Evolutionary conservation across 768 basidiomycete genomes (phyloP), one percentile per base, ranked within the genome.

Genomic region (Calocybe cyanea): DNA sequence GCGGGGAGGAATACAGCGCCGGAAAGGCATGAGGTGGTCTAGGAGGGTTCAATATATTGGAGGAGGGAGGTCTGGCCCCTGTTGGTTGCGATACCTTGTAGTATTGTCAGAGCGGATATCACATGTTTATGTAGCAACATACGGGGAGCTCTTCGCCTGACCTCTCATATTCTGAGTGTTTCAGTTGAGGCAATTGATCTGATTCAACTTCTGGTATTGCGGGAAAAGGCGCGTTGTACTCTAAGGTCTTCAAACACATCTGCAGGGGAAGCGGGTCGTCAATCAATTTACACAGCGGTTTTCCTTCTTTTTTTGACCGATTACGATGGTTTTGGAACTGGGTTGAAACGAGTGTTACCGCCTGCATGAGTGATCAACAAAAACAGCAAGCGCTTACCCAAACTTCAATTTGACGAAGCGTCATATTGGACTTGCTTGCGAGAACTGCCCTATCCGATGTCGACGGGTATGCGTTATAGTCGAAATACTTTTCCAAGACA

Each of bases 301-400:
- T 59, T 5, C 63, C 63, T 14, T 64, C 69, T 36, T 55, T 61
- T 35, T 57, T 69, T 0, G 66, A 63, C 7, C 72, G 68, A 40
- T 63, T 65, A 3, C 79, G 70, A 31, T 72, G 73, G 28, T 80
- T 80, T 60, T 80, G 78, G 42, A 80, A 80, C 78, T 80, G 39
- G 1, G 13, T 6, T 13, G 13, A 11, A n/a, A 21, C 17, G 8
- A 36, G 15, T 14, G 11, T 28, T 11, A 28, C 25, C 6, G 11
- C 11, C 25, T 6, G 25, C 11, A 28, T 28, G 25, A 28, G 11
- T 28, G 17, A 23, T n/a, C 8, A 11, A 23, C 4, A 17, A 3
- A 24, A 15, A 7, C 9, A 2, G 42, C 11, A 13, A 14, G n/a
- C n/a, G 34, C 68, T 4, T 45, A 78, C 78, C 78, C 78, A 80